These are phyloP conservation scores for Rachicladosporium sp. DNA, from an alignment of 2,329 filamentous ascomycete genomes.

Conservation along the genomic window DNA sequence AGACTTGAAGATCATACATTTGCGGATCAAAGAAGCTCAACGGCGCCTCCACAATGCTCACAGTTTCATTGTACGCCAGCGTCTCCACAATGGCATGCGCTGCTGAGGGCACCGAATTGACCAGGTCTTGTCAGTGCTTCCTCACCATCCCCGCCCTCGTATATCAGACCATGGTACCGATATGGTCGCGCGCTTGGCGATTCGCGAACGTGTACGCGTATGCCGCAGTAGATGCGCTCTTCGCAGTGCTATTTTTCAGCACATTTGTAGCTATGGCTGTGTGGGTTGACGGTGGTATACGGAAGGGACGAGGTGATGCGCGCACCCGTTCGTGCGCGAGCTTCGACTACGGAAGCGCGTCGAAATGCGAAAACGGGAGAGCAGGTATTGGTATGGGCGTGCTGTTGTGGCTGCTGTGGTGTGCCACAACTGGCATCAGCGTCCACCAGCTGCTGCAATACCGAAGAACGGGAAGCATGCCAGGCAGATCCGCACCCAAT, in stretches of 20 bases:
- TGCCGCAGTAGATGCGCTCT: conserved; percentile 42
- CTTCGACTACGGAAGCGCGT: conserved; percentile 42
- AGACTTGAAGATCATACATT: conserved; percentile 51
- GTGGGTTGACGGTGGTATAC: conserved; percentile 44
- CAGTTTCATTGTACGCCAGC: conserved; percentile 66
- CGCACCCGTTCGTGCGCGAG: conserved; percentile 42
- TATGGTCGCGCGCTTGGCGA: conserved; percentile 45
- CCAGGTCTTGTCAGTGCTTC: conserved; percentile 48
- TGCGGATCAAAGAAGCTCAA: conserved; percentile 89
- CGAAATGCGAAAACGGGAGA: conserved; percentile 45
- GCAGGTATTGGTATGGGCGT: conserved; percentile 45
- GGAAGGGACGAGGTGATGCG: conserved; percentile 39
- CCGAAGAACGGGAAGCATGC: conserved; percentile 44
- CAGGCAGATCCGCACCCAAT: conserved; percentile 19
- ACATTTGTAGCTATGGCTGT: conserved; percentile 45
- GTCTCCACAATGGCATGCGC: conserved; percentile 54
- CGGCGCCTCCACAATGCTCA: conserved; percentile 78
- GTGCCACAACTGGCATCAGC: conserved; percentile 40
- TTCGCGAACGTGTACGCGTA: conserved; percentile 51
- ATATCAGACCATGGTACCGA: conserved; percentile 48
- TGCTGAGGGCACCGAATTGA: background rate
- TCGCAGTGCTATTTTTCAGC: conserved; percentile 45
- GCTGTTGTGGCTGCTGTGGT: conserved; percentile 45
- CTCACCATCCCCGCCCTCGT: conserved; percentile 45
- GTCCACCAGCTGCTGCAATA: conserved; percentile 44